Evolutionary conservation across 441 rosid genomes (phyloP), one percentile per base, ranked within the genome.

Genomic region (Gossypium schwendimanii): DNA sequence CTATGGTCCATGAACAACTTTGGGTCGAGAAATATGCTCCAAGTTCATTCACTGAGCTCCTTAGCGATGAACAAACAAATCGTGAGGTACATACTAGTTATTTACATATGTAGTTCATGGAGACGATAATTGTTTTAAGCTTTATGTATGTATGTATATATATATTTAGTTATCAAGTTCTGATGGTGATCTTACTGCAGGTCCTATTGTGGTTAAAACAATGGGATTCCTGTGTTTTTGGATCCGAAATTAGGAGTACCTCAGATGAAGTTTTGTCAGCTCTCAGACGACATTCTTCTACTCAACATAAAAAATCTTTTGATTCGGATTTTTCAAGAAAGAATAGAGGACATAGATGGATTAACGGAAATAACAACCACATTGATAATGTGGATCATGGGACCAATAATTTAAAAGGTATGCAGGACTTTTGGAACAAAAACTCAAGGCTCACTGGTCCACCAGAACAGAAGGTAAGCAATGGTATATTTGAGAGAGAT

Each of bases 1-100:
- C 88, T 73, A 74, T 79, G 15, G 69, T 81, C 63, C 84, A 78
- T 73, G 94, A 93, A 76, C 82, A 87, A 73, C 97, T 96, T 69
- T 96, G 99, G 99, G 98, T 93, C 49, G 97, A 96, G 54, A 91
- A 91, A 78, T 93, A 96, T 83, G 86, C 97, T 84, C 99, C 99
- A 57, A 84, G 79, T 79, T 91, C 97, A 70, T 96, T 96, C 75
- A 91, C 97, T 4, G 99, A 96, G 88, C 97, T 96, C 70, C 97
- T 96, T 68, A 93, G 99, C 77, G 99, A 93, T 82, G 99, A 96
- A 76, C 94, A 87, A 72, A 96, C 97, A 69, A 96, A 96, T 79
- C 96, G 99, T 45, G 98, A 96, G 97, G 99, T 89, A 82, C 3
- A 64, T 71, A 20, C 47, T 76, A 54, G 49, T 15, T 75, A 15